phyloP scores from a whole-genome alignment of 495 filamentous ascomycete species.

The Sphaerosporella brunnea region DNA sequence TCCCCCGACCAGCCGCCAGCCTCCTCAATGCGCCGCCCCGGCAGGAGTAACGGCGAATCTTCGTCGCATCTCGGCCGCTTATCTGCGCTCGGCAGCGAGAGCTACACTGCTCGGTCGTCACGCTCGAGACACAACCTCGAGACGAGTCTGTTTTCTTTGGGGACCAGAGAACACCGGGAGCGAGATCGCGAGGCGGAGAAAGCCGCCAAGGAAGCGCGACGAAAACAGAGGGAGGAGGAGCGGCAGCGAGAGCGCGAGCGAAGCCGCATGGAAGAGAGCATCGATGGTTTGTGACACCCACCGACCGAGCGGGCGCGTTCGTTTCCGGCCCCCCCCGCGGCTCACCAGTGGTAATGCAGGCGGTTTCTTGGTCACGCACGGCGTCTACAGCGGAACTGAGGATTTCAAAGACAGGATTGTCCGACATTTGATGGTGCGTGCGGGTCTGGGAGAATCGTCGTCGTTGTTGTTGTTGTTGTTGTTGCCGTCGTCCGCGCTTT shows the following conservation, averaged over 20 bases:
- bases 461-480: no score
- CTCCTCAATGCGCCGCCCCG: slow-evolving; percentile 18
- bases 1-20: slow-evolving; percentile 18
- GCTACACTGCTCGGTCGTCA: slow-evolving; percentile 13
- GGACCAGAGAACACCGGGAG: slow-evolving; percentile 19
- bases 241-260: slow-evolving; percentile 70
- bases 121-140: slow-evolving; percentile 23
- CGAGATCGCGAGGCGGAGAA: slow-evolving; percentile 50
- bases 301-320: no score
- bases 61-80: slow-evolving; percentile 18
- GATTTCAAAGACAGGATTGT: slow-evolving; percentile 86
- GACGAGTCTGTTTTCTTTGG: slow-evolving; percentile 19
- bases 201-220: slow-evolving; percentile 76
- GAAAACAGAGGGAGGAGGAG: slow-evolving; percentile 62
- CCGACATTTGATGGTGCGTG: slow-evolving; percentile 71
- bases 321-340: no score
- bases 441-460: no score
- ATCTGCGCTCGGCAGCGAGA: slow-evolving; percentile 12
- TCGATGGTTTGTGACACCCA: slow-evolving; percentile 49
- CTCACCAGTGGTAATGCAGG: no score
- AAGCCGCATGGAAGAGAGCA: slow-evolving; percentile 81
- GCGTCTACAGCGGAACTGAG: slow-evolving; percentile 77
- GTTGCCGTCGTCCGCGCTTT: no score
- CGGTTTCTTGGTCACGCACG: slow-evolving; percentile 84
- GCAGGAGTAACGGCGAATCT: slow-evolving; percentile 16